Conservation (phyloP, 495 filamentous ascomycete genomes). For the Hamigera avellanea region DNA sequence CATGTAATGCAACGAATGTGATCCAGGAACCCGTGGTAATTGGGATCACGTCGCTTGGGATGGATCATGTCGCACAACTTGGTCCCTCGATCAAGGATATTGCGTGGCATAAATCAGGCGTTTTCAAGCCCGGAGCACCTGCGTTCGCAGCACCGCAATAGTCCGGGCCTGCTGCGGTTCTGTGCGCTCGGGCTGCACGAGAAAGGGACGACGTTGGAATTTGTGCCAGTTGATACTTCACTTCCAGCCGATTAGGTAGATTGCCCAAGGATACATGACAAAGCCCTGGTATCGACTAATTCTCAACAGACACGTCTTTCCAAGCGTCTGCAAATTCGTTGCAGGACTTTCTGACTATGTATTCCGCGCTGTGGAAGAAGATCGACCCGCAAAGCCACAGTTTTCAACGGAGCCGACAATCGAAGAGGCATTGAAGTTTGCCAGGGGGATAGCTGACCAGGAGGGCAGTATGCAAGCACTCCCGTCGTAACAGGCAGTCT, state of each 20-base stretch:
- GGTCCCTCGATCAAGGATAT: constrained; percentile 69
- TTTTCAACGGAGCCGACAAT: constrained; percentile 16
- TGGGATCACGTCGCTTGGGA: constrained; percentile 63
- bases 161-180: constrained; percentile 40
- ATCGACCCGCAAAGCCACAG: constrained; percentile 10
- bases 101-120: constrained; percentile 84
- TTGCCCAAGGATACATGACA: no score
- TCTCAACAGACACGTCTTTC: constrained; percentile 15
- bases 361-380: constrained; percentile 13
- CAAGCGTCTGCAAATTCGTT: constrained; percentile 12
- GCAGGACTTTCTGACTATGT: constrained; percentile 13
- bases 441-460: constrained; percentile 12
- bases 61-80: constrained; percentile 66
- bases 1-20: constrained; percentile 77
- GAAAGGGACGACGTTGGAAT: constrained; percentile 39
- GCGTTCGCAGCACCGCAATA: constrained; percentile 61
- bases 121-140: constrained; percentile 56
- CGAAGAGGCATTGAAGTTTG: constrained; percentile 20
- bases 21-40: constrained; percentile 52
- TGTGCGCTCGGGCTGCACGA: constrained; percentile 54
- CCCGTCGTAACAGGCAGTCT: constrained; percentile 52
- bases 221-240: constrained; percentile 41
- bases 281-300: background rate
- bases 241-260: constrained; percentile 17
- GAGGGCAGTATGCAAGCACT: constrained; percentile 28